A percentile compares a stretch with the other conserved stretches of the same genome.
phyloP scores from a whole-genome alignment of 306 rosid genomes.

The Pachyrhizus erosus region DNA sequence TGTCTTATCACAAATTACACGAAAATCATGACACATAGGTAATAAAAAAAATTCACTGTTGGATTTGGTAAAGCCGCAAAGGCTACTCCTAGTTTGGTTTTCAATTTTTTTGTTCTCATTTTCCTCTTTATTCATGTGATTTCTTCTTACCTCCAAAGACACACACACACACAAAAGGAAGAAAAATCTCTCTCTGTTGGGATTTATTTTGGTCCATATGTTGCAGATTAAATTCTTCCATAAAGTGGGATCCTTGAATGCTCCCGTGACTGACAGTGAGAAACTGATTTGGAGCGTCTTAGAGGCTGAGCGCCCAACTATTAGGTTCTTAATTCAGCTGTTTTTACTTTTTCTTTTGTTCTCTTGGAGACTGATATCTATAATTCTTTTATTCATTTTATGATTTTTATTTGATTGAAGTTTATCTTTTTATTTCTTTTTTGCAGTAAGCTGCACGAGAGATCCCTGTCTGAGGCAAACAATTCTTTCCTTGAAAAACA shows the following conservation, averaged over 20 bases:
- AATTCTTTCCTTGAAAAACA: conserved; percentile 74
- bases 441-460: conserved; percentile 79
- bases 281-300: conserved; percentile 89
- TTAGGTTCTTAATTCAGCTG: conserved; percentile 61
- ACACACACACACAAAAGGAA: neutral
- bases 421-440: conserved; percentile 36
- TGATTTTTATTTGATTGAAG: conserved; percentile 28
- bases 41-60: neutral
- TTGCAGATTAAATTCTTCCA: conserved; percentile 90
- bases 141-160: neutral
- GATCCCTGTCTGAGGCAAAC: conserved; percentile 81
- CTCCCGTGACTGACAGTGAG: conserved; percentile 74
- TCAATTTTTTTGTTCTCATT: conserved; percentile 16
- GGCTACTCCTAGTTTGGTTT: conserved; percentile 10
- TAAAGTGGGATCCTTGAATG: conserved; percentile 70
- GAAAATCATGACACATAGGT: neutral
- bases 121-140: neutral
- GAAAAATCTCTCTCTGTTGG: conserved; percentile 11
- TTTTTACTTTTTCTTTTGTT: neutral
- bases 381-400: conserved; percentile 8
- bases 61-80: neutral
- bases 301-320: conserved; percentile 84
- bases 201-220: conserved; percentile 41
- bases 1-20: conserved; percentile 11
- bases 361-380: neutral